These are phyloP conservation scores for Strobilomyces echinocephalus DNA, from an alignment of 768 basidiomycete species.

Conservation along the genomic window DNA sequence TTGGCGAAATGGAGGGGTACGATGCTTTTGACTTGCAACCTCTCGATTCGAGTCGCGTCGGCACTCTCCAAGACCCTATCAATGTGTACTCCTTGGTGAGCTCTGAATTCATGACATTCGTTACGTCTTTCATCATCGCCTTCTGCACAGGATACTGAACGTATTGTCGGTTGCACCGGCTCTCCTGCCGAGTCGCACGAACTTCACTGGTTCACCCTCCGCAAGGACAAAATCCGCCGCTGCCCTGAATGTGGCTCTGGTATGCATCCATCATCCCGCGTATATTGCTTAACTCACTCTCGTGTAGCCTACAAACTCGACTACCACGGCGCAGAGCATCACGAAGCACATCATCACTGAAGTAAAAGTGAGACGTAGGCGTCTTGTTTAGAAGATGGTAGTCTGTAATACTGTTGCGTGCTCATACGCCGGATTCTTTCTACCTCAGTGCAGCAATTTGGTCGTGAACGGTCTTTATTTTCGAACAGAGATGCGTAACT, in stretches of 20 bases:
- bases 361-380: slow-evolving; percentile 4
- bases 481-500: too few relatives aligned
- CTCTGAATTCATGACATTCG: not conserved
- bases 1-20: slow-evolving; percentile 83
- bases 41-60: slow-evolving; percentile 78
- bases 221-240: slow-evolving; percentile 62
- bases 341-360: slow-evolving; percentile 45
- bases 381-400: slow-evolving; percentile 13
- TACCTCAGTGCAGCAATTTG: not conserved
- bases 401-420: slow-evolving; percentile 10
- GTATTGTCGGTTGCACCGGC: slow-evolving; percentile 92
- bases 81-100: slow-evolving; percentile 83
- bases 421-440: not conserved
- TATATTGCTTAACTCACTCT: slow-evolving; percentile 3
- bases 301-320: slow-evolving; percentile 67
- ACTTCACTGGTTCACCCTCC: slow-evolving; percentile 75
- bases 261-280: slow-evolving; percentile 35
- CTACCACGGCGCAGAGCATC: slow-evolving; percentile 57
- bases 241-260: slow-evolving; percentile 95
- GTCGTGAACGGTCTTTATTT: not conserved
- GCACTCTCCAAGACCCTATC: slow-evolving; percentile 84
- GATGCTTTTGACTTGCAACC: slow-evolving; percentile 87
- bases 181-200: slow-evolving; percentile 95
- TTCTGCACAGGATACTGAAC: slow-evolving; percentile 59
- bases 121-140: not conserved